Base-by-base conservation (phyloP, 495 filamentous ascomycete genomes). In the Tuber indicum region DNA sequence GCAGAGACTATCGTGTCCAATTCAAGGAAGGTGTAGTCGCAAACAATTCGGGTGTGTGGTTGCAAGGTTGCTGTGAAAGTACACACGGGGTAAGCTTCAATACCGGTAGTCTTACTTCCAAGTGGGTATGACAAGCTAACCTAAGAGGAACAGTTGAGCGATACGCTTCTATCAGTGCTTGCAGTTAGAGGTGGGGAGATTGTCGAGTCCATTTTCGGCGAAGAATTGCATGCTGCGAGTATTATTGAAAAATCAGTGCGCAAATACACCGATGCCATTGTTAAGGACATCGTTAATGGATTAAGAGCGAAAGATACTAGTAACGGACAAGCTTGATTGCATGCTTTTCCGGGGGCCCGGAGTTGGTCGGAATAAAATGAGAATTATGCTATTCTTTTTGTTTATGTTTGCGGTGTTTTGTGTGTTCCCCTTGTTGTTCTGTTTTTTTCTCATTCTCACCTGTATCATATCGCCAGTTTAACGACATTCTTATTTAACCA, bases 1-100 rank as follows among this genome's bases (percentile, higher is more conserved):
- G 81, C 75, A 88, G 95, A 70, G 87, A 97, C 84, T 99, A 99
- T 83, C 86, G 87, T 19, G 89, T 97, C 4, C 84, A 88, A 42
- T 92, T 94, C 79, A 87, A 90, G 41, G 85, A 87, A 12, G 89
- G 87, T 41, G 88, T 89, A 77, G 91, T 97, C 43, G 86, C 85
- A 70, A 76, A 83, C 9, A 86, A 91, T 21, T 88, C 89, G 12
- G 94, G 94, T 17, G 88, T 98, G 46, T 99, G 93, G 94, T 86
- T 99, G 77, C 96, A 98, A 85, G 96, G 96, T 1, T 98, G 94
- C 84, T 96, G 94, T 81, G 94, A 99, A 85, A 89, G 87, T 76
- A 97, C 93, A 43, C 96, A 98, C 84, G 96, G 96, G 49, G 91
- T 94, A 87, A 89, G 91, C 89, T 69, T 45, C 75, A 47, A 19